Base-by-base conservation (phyloP, 768 basidiomycete genomes). In the Kwoniella botswanensis region DNA sequence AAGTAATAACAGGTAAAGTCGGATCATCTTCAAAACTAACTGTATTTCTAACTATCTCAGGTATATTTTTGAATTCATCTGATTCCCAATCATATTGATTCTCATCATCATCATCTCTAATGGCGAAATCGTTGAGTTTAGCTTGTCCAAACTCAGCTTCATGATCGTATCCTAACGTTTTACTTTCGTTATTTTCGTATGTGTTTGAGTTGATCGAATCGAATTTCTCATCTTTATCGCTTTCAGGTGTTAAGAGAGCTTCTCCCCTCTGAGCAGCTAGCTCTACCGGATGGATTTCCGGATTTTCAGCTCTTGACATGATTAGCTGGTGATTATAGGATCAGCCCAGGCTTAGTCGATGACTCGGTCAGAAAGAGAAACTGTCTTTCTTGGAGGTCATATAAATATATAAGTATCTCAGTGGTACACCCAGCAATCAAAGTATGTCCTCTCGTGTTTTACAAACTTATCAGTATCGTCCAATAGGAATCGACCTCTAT, bases 1-100 rank as follows among this genome's bases (percentile, higher is more conserved):
- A 69, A 21, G 68, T 69, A 17, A 69, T 62, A 52, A 63, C 52
- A 21, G 61, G 60, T 44, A 26, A 15, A 4, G 68, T 69, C 26
- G 59, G 59, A 44, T 69, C 60, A 26, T 69, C 68, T 56, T 69
- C 68, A 26, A 69, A 69, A 26, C 68, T 63, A 53, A 69, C 68
- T 15, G 61, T 62, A 24, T 69, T 52, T 4, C 68, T 21, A 5
- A 69, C 68, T 26, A 69, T 17, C 18, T 69, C 68, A 0, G 68
- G 68, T 4, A 69, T 69, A 44, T 63, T 52, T 6, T 22, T 58
- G 41, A 69, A 69, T 22, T 69, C 68, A n/a, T 69, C 68, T 1
- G 68, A 69, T 17, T 69, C 61, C 59, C 59, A 69, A 57, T 69
- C 68, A 17, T 69, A 69, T 26, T 63, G 59, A 35, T 35, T 43